These are phyloP conservation scores for Calamus simplicifolius DNA, from an alignment of 176 grass and related monocot genomes.

Conservation along the genomic window DNA sequence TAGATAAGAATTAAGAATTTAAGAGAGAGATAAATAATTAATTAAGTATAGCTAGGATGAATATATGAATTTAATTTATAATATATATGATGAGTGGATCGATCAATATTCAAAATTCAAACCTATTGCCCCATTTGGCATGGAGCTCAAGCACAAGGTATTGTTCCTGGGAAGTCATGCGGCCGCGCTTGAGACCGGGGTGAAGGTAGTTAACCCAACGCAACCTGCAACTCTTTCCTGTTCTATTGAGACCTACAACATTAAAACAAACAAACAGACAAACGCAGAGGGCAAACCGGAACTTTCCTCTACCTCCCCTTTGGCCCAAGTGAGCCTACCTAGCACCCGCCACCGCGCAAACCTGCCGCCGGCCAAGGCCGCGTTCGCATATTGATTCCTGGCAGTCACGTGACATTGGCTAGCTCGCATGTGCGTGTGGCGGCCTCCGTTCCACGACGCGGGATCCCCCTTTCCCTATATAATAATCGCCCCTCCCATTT, in stretches of 20 bases:
- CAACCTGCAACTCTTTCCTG: constrained; percentile 83
- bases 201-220: constrained; percentile 95
- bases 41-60: no score
- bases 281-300: not conserved
- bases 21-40: no score
- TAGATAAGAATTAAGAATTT: no score
- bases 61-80: no score
- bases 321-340: not conserved
- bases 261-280: constrained; percentile 26
- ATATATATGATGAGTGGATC: not conserved
- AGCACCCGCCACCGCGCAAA: constrained; percentile 99
- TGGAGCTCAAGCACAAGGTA: constrained; percentile 66
- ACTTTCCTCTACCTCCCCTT: not conserved
- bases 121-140: constrained; percentile 67
- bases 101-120: no score
- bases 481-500: no score
- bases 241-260: constrained; percentile 68
- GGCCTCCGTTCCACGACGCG: no score
- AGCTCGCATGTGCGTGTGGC: no score
- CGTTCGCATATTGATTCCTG: no score
- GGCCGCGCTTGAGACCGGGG: constrained; percentile 65
- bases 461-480: no score
- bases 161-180: constrained; percentile 81
- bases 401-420: no score
- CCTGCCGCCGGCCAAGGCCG: constrained; percentile 51